Base-by-base conservation (phyloP, 2,329 filamentous ascomycete species). In the Myriangium duriaei region DNA sequence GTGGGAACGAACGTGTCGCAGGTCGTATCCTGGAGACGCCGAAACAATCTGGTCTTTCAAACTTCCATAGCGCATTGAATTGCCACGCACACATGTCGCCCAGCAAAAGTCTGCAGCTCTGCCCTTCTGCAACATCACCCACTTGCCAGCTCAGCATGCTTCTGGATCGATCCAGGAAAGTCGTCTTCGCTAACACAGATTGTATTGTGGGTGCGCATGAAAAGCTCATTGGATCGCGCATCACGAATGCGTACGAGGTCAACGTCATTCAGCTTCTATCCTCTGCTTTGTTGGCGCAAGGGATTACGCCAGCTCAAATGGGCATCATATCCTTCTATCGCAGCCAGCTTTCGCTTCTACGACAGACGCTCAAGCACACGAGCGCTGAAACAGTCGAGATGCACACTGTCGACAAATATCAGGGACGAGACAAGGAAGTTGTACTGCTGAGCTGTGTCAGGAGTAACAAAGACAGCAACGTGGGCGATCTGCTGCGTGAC, bases 241-340 rank as follows among this genome's bases (percentile, higher is more conserved):
- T 93, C 43, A 80, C 91, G 43, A 98, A 98, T 55, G 71, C 76
- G 0, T 70, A 76, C n/a, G 91, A 98, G 63, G 82, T 81, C 1
- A 72, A 69, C 1, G 66, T 95, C 12, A 76, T 83, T 11, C 72
- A 75, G 0, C 83, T 95, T 51, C 71, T 96, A 10, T 85, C 95
- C 12, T 74, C 86, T 43, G 71, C 76, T 0, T 71, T 98, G 3
- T 68, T 96, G 34, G 71, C 74, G 0, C 71, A 76, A 1, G 91
- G 91, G 16, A 72, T 96, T 1, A 65, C 81, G 0, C 71, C 81
- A 0, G 63, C 65, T 0, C 81, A 88, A 37, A 86, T 98, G 40
- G 91, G 91, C 32, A 81, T 98, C 47, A 95, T 98, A 64, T 95
- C 91, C 11, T 86, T 95, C 59, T 98, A 98, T 60, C 82, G 91